Evolutionary conservation across 768 basidiomycete genomes (phyloP).

Genomic region (Tephrocybe sp.): DNA sequence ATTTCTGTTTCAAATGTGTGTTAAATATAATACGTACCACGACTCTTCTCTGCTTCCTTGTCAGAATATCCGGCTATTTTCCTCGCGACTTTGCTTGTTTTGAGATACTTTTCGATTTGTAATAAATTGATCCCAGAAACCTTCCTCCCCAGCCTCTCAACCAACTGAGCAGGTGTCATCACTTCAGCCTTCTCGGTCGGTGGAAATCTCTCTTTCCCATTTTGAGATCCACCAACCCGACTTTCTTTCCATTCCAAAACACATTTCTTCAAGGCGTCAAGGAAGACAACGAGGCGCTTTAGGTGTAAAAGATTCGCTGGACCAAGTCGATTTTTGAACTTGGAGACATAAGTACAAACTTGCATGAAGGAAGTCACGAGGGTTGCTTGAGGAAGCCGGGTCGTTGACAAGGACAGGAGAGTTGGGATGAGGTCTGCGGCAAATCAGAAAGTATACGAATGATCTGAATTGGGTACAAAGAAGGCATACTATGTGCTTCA

Average conservation of each 20-base stretch:
- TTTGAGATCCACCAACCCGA: constrained; percentile 17
- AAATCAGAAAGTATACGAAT: neutral
- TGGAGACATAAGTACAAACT: constrained; percentile 70
- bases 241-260: constrained; percentile 51
- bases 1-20: neutral
- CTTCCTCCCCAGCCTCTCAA: constrained; percentile 62
- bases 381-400: constrained; percentile 53
- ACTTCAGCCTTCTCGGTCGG: constrained; percentile 46
- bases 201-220: constrained; percentile 10
- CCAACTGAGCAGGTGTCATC: constrained; percentile 64
- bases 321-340: constrained; percentile 76
- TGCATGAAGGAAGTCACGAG: constrained; percentile 68
- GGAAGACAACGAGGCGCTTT: constrained; percentile 70
- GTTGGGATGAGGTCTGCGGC: constrained; percentile 81
- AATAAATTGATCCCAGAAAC: constrained; percentile 77
- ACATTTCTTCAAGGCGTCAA: constrained; percentile 66
- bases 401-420: constrained; percentile 80
- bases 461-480: neutral
- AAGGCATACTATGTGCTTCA: constrained; percentile 87
- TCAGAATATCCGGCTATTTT: constrained; percentile 88
- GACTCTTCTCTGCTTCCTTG: constrained; percentile 44
- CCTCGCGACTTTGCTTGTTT: constrained; percentile 77
- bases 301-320: constrained; percentile 73
- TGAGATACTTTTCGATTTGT: constrained; percentile 79
- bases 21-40: constrained; percentile 25